These are phyloP conservation scores for Penicillium crustosum DNA, from an alignment of 2,329 filamentous ascomycete species.

Conservation along the genomic window DNA sequence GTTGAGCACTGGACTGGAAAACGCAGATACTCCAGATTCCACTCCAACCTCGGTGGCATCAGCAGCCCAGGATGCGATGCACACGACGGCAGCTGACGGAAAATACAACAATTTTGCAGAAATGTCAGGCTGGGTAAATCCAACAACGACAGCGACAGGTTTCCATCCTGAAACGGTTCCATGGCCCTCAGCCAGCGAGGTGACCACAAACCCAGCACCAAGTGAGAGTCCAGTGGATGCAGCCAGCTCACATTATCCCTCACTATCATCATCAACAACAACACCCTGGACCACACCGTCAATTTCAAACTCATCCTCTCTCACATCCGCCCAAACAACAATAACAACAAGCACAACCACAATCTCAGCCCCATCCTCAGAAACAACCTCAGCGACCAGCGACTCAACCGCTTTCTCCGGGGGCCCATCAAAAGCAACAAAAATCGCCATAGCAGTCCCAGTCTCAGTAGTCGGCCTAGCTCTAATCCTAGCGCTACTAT, in stretches of 20 bases:
- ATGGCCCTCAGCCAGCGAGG: background rate
- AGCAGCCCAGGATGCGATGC: background rate
- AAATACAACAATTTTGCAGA: background rate
- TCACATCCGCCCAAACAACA: background rate
- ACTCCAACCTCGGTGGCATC: background rate
- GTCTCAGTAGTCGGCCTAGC: constrained; percentile 31
- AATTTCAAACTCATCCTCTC: background rate
- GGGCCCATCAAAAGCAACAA: constrained; percentile 22
- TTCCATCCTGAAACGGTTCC: background rate
- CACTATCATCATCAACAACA: background rate
- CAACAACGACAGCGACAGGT: background rate
- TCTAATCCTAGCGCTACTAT: constrained; percentile 25
- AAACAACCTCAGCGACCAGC: background rate
- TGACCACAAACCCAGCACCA: background rate
- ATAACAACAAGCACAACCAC: background rate
- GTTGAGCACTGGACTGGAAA: background rate
- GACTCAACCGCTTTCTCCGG: constrained; percentile 7
- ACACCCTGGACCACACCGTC: background rate
- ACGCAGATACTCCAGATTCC: background rate
- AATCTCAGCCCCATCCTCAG: background rate
- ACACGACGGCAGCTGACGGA: background rate
- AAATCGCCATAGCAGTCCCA: constrained; percentile 38
- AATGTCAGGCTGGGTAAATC: background rate
- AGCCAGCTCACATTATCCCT: background rate
- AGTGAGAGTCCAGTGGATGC: background rate